Percentiles rank a stretch among this genome's conserved stretches.
phyloP scores from a whole-genome alignment of 169 alveolate genomes.

The Blepharisma undulans region DNA sequence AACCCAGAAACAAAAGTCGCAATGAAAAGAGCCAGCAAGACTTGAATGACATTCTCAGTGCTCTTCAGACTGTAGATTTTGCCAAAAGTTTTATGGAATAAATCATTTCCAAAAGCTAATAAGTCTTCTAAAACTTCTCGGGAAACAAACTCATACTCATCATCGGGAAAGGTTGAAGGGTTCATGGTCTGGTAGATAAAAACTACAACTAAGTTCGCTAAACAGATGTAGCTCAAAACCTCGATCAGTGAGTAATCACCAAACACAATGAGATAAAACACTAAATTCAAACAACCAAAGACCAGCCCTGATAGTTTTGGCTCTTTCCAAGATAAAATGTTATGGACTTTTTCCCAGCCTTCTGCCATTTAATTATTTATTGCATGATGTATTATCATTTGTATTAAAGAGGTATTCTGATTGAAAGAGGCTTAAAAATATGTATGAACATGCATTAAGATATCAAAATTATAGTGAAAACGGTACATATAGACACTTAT shows the following conservation, averaged over 20 bases:
- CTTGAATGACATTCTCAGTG: neutral
- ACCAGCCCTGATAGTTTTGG: neutral
- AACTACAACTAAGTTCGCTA: neutral
- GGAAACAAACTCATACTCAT: slow-evolving; percentile 6
- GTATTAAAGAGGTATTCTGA: neutral
- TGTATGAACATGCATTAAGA: neutral
- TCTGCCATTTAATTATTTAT: slow-evolving; percentile 1
- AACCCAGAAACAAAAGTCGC: neutral
- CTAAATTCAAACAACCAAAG: neutral
- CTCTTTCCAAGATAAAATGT: neutral
- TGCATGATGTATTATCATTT: neutral
- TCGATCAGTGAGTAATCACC: neutral
- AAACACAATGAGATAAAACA: neutral
- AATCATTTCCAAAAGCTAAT: neutral
- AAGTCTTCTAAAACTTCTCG: neutral
- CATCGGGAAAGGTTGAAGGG: slow-evolving; percentile 3
- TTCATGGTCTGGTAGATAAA: neutral
- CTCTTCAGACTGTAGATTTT: neutral
- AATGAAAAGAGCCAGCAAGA: neutral
- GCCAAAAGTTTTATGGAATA: neutral
- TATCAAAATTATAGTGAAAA: neutral
- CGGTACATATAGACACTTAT: neutral
- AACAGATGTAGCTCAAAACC: neutral
- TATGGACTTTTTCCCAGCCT: slow-evolving; percentile 5
- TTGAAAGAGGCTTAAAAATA: neutral